Conservation (phyloP, 768 basidiomycete species). For the Myochromella boudieri region DNA sequence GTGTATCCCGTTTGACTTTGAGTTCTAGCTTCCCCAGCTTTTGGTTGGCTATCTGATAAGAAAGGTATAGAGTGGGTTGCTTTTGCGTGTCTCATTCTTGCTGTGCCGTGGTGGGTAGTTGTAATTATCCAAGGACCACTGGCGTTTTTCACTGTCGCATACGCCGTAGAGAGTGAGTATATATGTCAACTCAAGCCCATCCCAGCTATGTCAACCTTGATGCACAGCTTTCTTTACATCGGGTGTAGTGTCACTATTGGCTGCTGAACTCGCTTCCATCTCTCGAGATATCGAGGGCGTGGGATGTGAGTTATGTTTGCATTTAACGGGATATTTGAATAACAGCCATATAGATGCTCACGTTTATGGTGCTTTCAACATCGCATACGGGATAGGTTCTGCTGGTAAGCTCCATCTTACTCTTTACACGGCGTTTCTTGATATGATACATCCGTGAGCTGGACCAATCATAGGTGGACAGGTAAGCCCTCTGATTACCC, state of each 20-base stretch:
- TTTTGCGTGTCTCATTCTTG: conserved; percentile 42
- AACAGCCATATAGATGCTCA: conserved; percentile 54
- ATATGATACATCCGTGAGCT: conserved; percentile 34
- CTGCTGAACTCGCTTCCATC: conserved; percentile 65
- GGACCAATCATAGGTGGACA: conserved; percentile 74
- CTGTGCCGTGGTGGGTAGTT: conserved; percentile 65
- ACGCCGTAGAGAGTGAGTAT: conserved; percentile 55
- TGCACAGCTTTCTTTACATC: conserved; percentile 59
- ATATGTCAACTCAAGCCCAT: neutral
- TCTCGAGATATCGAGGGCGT: conserved; percentile 57
- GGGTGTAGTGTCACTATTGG: conserved; percentile 59
- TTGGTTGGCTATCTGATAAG: conserved; percentile 60
- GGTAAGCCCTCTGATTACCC: conserved; percentile 27
- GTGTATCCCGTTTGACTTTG: neutral
- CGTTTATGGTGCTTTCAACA: conserved; percentile 72
- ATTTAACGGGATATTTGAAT: neutral
- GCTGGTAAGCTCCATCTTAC: conserved; percentile 39
- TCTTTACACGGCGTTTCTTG: neutral
- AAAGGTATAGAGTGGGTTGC: conserved; percentile 58
- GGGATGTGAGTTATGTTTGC: conserved; percentile 50
- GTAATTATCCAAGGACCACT: conserved; percentile 47
- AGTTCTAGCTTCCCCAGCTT: conserved; percentile 50
- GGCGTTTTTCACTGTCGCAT: conserved; percentile 45
- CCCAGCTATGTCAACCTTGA: conserved; percentile 1
- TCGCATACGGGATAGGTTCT: conserved; percentile 67